Percentiles rank a stretch among this genome's conserved stretches.
phyloP scores from a whole-genome alignment of 805 yeast species.

The Grigorovia transvaalensis region DNA sequence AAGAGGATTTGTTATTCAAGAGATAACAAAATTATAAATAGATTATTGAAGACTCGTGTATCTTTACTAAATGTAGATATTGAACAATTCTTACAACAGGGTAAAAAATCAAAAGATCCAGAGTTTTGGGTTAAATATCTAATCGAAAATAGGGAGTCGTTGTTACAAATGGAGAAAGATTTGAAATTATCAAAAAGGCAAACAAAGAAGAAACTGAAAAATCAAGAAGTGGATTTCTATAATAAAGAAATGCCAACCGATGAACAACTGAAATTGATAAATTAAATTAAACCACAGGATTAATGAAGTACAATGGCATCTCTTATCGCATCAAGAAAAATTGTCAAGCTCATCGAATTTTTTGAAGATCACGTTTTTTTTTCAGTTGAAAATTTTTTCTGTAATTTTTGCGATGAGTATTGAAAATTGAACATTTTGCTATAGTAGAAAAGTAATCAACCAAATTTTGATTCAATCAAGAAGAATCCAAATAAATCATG shows the following conservation, averaged over 20 bases:
- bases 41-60: slow-evolving; percentile 52
- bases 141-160: slow-evolving; percentile 9
- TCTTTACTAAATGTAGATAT: slow-evolving; percentile 33
- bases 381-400: background rate
- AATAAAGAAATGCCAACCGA: background rate
- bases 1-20: slow-evolving; percentile 44
- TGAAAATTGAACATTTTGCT: background rate
- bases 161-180: slow-evolving; percentile 16
- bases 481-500: slow-evolving; percentile 20
- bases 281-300: background rate
- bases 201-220: slow-evolving; percentile 8
- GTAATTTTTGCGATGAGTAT: slow-evolving; percentile 2
- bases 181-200: slow-evolving; percentile 14
- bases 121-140: slow-evolving; percentile 15
- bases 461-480: background rate
- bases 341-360: background rate
- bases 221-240: background rate
- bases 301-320: too few species aligned
- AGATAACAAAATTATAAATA: slow-evolving; percentile 50
- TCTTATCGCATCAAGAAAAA: too few species aligned
- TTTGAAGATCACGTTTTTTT: background rate
- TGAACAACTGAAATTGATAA: background rate
- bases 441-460: too few species aligned
- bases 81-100: slow-evolving; percentile 20
- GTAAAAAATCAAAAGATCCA: slow-evolving; percentile 24